Conservation (phyloP, 345 rosid genomes). For the Brassica juncea region DNA sequence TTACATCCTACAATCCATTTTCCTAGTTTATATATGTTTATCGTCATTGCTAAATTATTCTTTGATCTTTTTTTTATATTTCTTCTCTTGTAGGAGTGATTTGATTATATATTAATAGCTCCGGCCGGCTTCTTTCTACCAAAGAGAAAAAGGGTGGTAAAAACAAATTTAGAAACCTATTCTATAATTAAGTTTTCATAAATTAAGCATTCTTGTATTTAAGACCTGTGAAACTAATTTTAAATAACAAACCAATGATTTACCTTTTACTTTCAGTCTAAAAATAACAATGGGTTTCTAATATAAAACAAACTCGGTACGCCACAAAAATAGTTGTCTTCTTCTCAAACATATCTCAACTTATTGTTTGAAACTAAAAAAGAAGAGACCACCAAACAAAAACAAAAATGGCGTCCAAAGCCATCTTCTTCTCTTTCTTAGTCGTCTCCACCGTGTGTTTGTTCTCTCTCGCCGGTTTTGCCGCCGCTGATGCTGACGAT, state of each 20-base stretch:
- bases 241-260: conserved; percentile 18
- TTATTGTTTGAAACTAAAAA: conserved; percentile 20
- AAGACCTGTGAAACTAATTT: conserved; percentile 21
- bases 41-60: background rate
- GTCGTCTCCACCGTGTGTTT: conserved; percentile 43
- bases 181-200: conserved; percentile 34
- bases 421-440: conserved; percentile 36
- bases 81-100: background rate
- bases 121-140: background rate
- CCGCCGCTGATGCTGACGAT: conserved; percentile 20
- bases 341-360: conserved; percentile 41
- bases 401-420: conserved; percentile 36
- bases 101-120: background rate
- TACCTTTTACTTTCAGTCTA: conserved; percentile 9
- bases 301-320: conserved; percentile 34
- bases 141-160: conserved; percentile 21
- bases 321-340: conserved; percentile 34
- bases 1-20: background rate
- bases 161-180: conserved; percentile 25
- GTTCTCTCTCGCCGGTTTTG: conserved; percentile 38
- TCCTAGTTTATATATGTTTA: background rate
- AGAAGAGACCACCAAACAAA: conserved; percentile 36
- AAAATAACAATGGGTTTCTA: conserved; percentile 34
- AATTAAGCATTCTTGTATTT: conserved; percentile 4
- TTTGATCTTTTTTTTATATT: background rate